Conservation (phyloP, 108 stramenopile species). For the Cyclotella atomus region DNA sequence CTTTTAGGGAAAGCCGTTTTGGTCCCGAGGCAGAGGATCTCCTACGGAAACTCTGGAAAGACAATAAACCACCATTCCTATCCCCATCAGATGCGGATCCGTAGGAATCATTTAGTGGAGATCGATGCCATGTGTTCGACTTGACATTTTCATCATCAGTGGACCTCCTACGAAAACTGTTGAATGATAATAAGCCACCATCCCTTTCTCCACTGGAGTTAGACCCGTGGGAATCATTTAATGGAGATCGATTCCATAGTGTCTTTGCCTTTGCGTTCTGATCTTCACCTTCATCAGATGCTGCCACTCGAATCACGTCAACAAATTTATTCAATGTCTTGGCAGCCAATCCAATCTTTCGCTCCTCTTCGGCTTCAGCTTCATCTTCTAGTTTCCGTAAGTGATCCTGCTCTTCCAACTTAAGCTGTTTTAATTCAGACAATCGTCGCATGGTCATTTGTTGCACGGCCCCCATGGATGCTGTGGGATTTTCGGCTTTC, state of each 20-base stretch:
- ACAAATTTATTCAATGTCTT: slow-evolving; percentile 3
- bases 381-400: not conserved
- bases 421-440: slow-evolving; percentile 7
- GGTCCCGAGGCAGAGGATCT: no score
- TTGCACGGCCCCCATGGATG: slow-evolving; percentile 29
- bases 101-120: not conserved
- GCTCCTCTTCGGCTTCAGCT: slow-evolving; percentile 14
- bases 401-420: slow-evolving; percentile 14
- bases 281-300: not conserved
- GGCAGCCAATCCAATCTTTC: not conserved
- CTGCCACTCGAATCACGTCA: not conserved
- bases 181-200: not conserved
- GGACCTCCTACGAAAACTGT: no score
- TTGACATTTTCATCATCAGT: not conserved
- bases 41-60: not conserved
- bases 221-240: not conserved
- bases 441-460: slow-evolving; percentile 33
- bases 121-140: not conserved
- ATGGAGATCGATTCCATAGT: not conserved
- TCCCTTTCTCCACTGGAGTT: not conserved
- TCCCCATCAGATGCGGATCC: not conserved
- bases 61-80: not conserved
- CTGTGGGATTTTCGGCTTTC: slow-evolving; percentile 26
- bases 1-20: no score
- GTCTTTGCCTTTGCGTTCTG: not conserved